Evolutionary conservation across 352 stramenopile species (phyloP).

Genomic region (Phytophthora pseudosyringae): DNA sequence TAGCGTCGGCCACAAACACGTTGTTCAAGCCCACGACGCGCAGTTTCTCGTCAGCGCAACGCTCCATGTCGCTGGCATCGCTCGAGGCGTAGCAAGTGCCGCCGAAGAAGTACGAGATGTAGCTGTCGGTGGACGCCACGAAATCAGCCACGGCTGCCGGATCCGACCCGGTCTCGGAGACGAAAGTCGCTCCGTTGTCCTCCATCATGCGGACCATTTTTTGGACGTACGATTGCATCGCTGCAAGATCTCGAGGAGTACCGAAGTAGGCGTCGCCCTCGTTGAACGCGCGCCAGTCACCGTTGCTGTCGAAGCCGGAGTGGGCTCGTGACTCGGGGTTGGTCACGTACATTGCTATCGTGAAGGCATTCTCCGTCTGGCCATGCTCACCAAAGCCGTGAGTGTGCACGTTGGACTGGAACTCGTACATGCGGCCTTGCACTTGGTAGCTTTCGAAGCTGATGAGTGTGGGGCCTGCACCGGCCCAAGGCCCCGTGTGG

Average conservation of each 20-base stretch:
- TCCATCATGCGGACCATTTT: slow-evolving; percentile 49
- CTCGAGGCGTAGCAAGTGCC: slow-evolving; percentile 70
- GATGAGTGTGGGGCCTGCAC: slow-evolving; percentile 56
- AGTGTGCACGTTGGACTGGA: slow-evolving; percentile 58
- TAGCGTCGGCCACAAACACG: slow-evolving; percentile 66
- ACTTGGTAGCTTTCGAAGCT: slow-evolving; percentile 62
- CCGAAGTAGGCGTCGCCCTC: slow-evolving; percentile 46
- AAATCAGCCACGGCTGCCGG: slow-evolving; percentile 43
- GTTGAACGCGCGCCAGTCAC: slow-evolving; percentile 50
- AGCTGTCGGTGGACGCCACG: slow-evolving; percentile 41
- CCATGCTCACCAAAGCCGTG: slow-evolving; percentile 45
- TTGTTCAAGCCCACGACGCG: slow-evolving; percentile 63
- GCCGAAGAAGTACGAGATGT: slow-evolving; percentile 71
- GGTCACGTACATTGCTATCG: slow-evolving; percentile 60
- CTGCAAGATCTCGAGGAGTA: slow-evolving; percentile 56
- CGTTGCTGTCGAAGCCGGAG: slow-evolving; percentile 49
- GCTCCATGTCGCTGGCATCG: slow-evolving; percentile 48
- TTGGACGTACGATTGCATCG: slow-evolving; percentile 57
- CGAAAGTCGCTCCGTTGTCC: slow-evolving; percentile 49
- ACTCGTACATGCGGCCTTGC: slow-evolving; percentile 57
- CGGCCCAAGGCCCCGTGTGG: slow-evolving; percentile 46
- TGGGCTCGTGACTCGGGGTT: slow-evolving; percentile 59
- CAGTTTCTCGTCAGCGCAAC: slow-evolving; percentile 64
- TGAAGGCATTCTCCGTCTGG: slow-evolving; percentile 43
- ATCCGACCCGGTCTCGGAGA: slow-evolving; percentile 37